Conservation (phyloP, 2,329 filamentous ascomycete species). For the Colletotrichum spinosum region DNA sequence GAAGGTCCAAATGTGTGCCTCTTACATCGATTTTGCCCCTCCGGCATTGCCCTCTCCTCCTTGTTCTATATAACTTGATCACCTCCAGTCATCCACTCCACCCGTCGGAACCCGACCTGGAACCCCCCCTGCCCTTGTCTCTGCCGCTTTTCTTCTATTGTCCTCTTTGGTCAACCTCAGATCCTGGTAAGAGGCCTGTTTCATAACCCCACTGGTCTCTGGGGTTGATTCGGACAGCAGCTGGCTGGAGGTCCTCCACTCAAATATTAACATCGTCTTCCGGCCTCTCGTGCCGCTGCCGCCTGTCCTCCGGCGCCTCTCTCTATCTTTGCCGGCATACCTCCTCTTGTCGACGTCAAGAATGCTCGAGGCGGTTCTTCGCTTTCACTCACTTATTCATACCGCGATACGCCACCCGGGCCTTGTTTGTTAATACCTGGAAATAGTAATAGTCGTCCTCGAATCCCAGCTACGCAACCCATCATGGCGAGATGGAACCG, state of each 20-base stretch:
- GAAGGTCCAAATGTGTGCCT: slow-evolving; percentile 4
- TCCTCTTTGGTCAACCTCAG: slow-evolving; percentile 32
- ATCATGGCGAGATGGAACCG: slow-evolving; percentile 43
- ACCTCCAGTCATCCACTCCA: slow-evolving; percentile 28
- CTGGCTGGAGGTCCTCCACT: slow-evolving; percentile 15
- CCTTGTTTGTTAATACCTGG: background rate
- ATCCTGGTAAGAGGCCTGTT: slow-evolving; percentile 23
- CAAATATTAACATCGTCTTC: slow-evolving; percentile 22
- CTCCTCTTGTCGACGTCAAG: slow-evolving; percentile 16
- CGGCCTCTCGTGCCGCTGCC: slow-evolving; percentile 5
- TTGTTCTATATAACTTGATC: slow-evolving; percentile 38
- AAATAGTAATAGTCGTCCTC: no score
- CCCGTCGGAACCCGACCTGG: slow-evolving; percentile 13
- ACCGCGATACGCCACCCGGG: background rate
- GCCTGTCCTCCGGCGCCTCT: slow-evolving; percentile 6
- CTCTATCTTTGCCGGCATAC: slow-evolving; percentile 18
- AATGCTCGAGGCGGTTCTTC: slow-evolving; percentile 17
- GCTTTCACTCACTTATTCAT: slow-evolving; percentile 3
- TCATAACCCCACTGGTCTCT: slow-evolving; percentile 30
- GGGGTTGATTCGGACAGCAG: slow-evolving; percentile 12
- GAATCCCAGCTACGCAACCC: background rate
- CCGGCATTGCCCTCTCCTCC: slow-evolving; percentile 31
- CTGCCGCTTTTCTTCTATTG: slow-evolving; percentile 5
- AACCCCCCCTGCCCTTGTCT: slow-evolving; percentile 31
- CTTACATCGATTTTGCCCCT: slow-evolving; percentile 24